Percentiles rank a stretch among this genome's conserved stretches.
Evolutionary conservation across 2,329 filamentous ascomycete species (phyloP).

Genomic region (Endothia cerciana): DNA sequence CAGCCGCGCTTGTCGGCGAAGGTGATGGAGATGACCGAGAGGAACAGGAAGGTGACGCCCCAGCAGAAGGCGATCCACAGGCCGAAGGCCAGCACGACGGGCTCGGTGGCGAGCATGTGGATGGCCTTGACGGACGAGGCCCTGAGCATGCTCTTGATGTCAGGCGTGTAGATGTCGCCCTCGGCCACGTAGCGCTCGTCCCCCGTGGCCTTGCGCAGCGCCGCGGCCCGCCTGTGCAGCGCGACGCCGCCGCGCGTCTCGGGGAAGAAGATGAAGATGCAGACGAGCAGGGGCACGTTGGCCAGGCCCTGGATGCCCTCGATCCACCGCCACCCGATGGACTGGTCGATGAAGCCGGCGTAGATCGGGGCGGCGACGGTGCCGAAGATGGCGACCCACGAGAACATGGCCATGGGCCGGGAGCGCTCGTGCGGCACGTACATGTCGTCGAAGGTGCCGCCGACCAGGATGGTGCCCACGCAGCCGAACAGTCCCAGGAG

Average conservation of each 20-base stretch:
- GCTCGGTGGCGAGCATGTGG: slow-evolving; percentile 28
- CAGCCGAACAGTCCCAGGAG: slow-evolving; percentile 54
- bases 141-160: slow-evolving; percentile 49
- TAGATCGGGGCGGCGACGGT: slow-evolving; percentile 58
- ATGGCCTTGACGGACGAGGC: slow-evolving; percentile 49
- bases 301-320: slow-evolving; percentile 56
- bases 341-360: slow-evolving; percentile 56
- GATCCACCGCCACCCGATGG: slow-evolving; percentile 57
- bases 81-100: slow-evolving; percentile 28
- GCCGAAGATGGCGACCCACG: slow-evolving; percentile 54
- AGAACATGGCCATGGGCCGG: slow-evolving; percentile 52
- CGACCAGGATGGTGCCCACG: slow-evolving; percentile 53
- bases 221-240: slow-evolving; percentile 52
- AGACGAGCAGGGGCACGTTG: slow-evolving; percentile 47
- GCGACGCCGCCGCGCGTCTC: slow-evolving; percentile 33
- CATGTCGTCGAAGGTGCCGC: slow-evolving; percentile 55
- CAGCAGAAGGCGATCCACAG: slow-evolving; percentile 38
- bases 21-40: slow-evolving; percentile 54
- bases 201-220: slow-evolving; percentile 49
- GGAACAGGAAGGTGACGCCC: slow-evolving; percentile 58
- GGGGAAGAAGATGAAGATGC: slow-evolving; percentile 35
- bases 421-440: slow-evolving; percentile 49
- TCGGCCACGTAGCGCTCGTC: slow-evolving; percentile 53
- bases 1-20: slow-evolving; percentile 56
- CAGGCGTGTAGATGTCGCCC: slow-evolving; percentile 55